Base-by-base conservation (phyloP, 2,329 filamentous ascomycete species). In the Phaeomoniella chlamydospora region DNA sequence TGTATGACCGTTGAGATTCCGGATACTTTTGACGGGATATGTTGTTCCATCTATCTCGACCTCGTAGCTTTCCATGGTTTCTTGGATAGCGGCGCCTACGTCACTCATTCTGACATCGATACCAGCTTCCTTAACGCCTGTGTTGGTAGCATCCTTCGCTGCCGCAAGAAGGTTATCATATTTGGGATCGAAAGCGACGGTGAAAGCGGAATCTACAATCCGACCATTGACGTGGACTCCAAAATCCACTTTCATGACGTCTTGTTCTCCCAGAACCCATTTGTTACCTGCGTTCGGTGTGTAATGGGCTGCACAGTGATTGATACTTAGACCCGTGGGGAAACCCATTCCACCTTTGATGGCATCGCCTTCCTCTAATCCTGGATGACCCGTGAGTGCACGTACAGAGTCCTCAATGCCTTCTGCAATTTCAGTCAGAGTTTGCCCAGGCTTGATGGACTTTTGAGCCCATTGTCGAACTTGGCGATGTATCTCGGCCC, bases 31-130 rank as follows among this genome's bases (percentile, higher is more conserved):
- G 56, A 92, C 71, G 1, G 80, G 84, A 50, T 83, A 74, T 10
- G 76, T 85, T 29, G 72, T 74, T 42, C 84, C 84, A 55, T 80
- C 75, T 45, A 92, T 72, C 56, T 90, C 82, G 35, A 88, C 73
- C 61, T 93, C 85, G 59, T 88, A 90, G 57, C 81, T 87, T 62
- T 93, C 86, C 85, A 93, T 93, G 17, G 80, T 74, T 59, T 93
- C 85, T 59, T 93, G 86, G 48, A 93, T 88, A 13, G 74, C 69
- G 6, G 73, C 80, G 41, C 86, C 83, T 43, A 93, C 82, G 50
- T 93, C 85, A 43, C 80, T 78, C 49, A 94, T 77, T 38, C 87
- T 77, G 33, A 85, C 86, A 53, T 94, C 87, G 50, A 94, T 93
- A 49, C 87, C 87, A 4, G 87, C 86, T 64, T 92, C 82, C 48